Evolutionary conservation across 2,329 filamentous ascomycete species (phyloP), one percentile per base, ranked within the genome.

Genomic region (Botrytis tulipae): DNA sequence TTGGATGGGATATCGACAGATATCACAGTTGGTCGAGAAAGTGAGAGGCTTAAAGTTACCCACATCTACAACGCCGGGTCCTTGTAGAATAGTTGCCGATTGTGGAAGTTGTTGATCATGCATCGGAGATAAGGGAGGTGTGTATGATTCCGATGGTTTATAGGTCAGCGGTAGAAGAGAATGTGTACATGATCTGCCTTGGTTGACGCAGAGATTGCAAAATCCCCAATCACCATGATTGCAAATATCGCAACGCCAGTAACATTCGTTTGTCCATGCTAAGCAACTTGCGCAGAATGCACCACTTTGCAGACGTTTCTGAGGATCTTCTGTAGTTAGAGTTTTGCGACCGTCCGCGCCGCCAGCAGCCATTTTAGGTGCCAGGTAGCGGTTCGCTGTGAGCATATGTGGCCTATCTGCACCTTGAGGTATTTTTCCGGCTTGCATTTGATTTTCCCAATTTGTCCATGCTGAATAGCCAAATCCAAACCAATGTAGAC

Each of bases 171-270:
- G 93, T 0, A 97, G 84, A 0, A 98, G 85, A 10, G 92, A 87
- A 80, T 98, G 95, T 0, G 91, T 92, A 82, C 95, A 98, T 74
- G 90, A 92, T 74, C 87, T 87, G 25, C 93, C 94, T 81, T 91
- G 90, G 74, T 95, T 95, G 44, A 97, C 93, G 77, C 95, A 98
- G 74, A 87, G 84, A 78, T 95, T 94, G 83, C 95, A 98, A 81
- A 93, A 98, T 0, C 95, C 95, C 95, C 95, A 98, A 80, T 97
- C 95, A 8, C 94, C 95, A 75, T 96, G 90, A 78, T 97, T 97
- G 83, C 95, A 98, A 40, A 87, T 82, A 74, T 92, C 89, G 81
- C 95, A 98, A 75, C 93, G 91, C 95, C 95, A 98, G 82, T 93
- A 97, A 82, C 93, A 96, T 70, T 91, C 88, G 78, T 97, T 95